Evolutionary conservation across 805 yeast genomes (phyloP).

Genomic region (Saccharomycopsis sp.): DNA sequence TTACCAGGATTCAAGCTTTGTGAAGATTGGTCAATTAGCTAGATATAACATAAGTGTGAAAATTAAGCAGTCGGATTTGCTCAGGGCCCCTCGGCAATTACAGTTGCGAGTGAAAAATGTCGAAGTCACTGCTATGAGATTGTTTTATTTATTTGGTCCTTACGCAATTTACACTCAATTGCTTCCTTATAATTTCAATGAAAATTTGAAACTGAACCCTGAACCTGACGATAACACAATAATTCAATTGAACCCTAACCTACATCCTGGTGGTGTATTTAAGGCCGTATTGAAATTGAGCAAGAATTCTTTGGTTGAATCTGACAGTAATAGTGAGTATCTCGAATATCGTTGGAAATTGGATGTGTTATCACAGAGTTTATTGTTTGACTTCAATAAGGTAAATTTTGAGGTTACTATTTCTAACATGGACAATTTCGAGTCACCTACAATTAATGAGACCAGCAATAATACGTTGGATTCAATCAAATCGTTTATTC

Average conservation of each 20-base stretch:
- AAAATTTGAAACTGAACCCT: constrained; percentile 33
- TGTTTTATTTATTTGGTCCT: constrained; percentile 87
- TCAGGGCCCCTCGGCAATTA: constrained; percentile 12
- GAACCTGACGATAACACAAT: constrained; percentile 33
- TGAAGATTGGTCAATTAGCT: constrained; percentile 54
- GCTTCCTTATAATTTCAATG: constrained; percentile 56
- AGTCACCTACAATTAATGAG: not conserved
- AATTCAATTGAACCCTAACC: constrained; percentile 41
- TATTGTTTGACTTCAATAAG: constrained; percentile 63
- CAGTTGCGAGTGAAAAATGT: constrained; percentile 54
- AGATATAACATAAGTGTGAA: constrained; percentile 47
- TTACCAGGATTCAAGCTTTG: too few relatives aligned
- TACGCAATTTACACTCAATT: constrained; percentile 80
- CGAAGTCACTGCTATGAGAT: constrained; percentile 67
- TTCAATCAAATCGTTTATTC: not conserved
- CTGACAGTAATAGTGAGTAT: constrained; percentile 31
- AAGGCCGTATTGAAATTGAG: constrained; percentile 47
- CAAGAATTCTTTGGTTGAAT: constrained; percentile 33
- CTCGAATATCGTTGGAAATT: constrained; percentile 49
- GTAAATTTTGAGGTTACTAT: constrained; percentile 60
- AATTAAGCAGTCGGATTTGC: constrained; percentile 11
- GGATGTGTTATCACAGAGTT: constrained; percentile 73
- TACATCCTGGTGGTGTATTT: constrained; percentile 69
- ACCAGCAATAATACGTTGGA: not conserved
- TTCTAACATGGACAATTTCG: not conserved